Conservation (phyloP, 2,329 filamentous ascomycete genomes). For the Trichoderma gracile region DNA sequence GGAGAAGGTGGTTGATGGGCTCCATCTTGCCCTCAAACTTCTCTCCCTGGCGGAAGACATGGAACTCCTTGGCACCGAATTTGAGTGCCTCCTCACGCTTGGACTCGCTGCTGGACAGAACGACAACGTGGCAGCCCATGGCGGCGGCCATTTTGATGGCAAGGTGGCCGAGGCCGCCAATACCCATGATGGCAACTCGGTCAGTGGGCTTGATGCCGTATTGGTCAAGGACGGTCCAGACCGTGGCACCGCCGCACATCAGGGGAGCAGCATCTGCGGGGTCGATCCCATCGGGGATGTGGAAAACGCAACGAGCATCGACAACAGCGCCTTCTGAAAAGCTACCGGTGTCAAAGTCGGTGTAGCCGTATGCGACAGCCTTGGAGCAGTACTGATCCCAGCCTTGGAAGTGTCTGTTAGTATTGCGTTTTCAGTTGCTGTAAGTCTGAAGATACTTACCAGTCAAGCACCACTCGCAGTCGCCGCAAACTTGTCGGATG, state of each 20-base stretch:
- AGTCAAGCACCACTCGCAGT: constrained; percentile 18
- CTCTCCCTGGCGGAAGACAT: constrained; percentile 48
- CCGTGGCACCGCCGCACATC: constrained; percentile 71
- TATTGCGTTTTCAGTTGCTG: constrained; percentile 51
- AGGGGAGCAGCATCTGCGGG: constrained; percentile 58
- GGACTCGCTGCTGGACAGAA: constrained; percentile 54
- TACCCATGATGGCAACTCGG: constrained; percentile 64
- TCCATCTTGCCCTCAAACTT: constrained; percentile 55
- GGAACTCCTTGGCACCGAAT: constrained; percentile 57
- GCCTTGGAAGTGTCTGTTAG: constrained; percentile 46
- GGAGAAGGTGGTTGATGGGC: constrained; percentile 61
- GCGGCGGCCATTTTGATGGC: constrained; percentile 69
- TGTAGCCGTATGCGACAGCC: constrained; percentile 55
- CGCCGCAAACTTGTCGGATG: constrained; percentile 16
- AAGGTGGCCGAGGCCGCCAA: constrained; percentile 71
- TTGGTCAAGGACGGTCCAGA: constrained; percentile 62
- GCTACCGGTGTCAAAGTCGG: constrained; percentile 34
- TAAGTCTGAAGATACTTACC: neutral
- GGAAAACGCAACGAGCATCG: constrained; percentile 49
- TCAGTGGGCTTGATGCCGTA: constrained; percentile 69
- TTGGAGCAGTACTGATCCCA: constrained; percentile 46
- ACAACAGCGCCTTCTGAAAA: constrained; percentile 39
- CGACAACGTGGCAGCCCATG: constrained; percentile 61
- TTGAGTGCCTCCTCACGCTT: constrained; percentile 58
- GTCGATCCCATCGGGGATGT: constrained; percentile 46